These are phyloP conservation scores for Oryza rufipogon DNA, from an alignment of 176 grass and related monocot genomes.

Conservation along the genomic window DNA sequence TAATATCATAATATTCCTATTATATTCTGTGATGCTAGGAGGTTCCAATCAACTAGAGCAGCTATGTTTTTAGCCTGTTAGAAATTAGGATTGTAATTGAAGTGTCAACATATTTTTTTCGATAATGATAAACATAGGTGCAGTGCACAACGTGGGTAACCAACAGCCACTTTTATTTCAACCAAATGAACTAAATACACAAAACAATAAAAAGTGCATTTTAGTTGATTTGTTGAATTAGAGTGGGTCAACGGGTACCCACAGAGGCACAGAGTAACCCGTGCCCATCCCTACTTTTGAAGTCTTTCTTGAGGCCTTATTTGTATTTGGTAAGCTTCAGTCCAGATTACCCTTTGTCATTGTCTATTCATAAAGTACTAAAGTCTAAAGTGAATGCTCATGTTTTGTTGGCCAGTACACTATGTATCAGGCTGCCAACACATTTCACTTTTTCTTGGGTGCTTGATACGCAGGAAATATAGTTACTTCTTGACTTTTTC, in stretches of 20 bases:
- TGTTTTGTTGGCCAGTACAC: constrained; percentile 3
- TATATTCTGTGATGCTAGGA: not conserved
- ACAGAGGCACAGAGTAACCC: too few relatives aligned
- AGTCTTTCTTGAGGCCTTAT: constrained; percentile 28
- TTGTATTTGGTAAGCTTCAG: constrained; percentile 10
- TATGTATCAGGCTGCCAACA: not conserved
- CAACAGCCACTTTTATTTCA: not conserved
- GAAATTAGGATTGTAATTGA: not conserved
- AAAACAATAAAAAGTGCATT: not conserved
- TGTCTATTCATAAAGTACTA: constrained; percentile 16
- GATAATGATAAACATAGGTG: not conserved
- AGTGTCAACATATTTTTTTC: not conserved
- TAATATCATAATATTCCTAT: not conserved
- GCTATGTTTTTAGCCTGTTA: not conserved
- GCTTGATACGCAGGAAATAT: not conserved
- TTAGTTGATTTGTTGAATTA: not conserved
- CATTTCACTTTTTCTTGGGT: constrained; percentile 10
- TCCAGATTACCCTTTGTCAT: constrained; percentile 7
- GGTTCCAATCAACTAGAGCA: not conserved
- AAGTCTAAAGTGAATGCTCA: constrained; percentile 1
- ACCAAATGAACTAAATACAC: not conserved
- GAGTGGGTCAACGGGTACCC: not conserved
- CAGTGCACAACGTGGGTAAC: not conserved
- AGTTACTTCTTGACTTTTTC: not conserved
- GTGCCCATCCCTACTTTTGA: not conserved